Conservation (phyloP, 805 yeast genomes). For the Brettanomyces naardenensis region DNA sequence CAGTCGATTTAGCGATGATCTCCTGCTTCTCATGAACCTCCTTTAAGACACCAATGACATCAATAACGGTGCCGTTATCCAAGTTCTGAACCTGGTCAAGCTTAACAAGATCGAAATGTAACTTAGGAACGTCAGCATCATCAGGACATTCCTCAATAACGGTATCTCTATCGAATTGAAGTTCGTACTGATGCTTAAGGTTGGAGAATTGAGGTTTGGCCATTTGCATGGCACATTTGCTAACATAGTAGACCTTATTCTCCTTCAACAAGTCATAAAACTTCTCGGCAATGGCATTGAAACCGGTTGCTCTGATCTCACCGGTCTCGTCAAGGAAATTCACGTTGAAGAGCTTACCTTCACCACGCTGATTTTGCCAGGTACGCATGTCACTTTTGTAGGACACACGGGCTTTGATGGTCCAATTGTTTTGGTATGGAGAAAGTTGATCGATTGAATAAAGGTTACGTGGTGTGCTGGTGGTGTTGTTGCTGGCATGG, state of each 20-base stretch:
- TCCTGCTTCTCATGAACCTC: conserved; percentile 68
- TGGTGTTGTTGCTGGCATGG: conserved; percentile 11
- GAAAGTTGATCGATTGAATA: conserved; percentile 81
- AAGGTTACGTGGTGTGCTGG: conserved; percentile 31
- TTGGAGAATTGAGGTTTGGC: conserved; percentile 83
- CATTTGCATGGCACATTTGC: conserved; percentile 71
- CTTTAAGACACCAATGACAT: conserved; percentile 81
- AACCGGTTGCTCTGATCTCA: conserved; percentile 93
- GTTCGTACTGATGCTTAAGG: conserved; percentile 82
- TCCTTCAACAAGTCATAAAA: conserved; percentile 72
- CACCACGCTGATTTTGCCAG: conserved; percentile 81
- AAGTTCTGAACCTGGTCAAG: conserved; percentile 57
- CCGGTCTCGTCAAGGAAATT: conserved; percentile 90
- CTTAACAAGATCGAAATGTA: conserved; percentile 68
- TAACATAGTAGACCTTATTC: conserved; percentile 80
- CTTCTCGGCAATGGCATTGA: conserved; percentile 78
- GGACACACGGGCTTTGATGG: conserved; percentile 87
- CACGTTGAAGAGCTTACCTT: conserved; percentile 83
- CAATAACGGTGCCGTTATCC: conserved; percentile 68
- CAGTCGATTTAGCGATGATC: conserved; percentile 79
- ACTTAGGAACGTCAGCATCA: conserved; percentile 64
- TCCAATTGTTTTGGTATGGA: conserved; percentile 88
- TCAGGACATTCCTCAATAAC: conserved; percentile 56
- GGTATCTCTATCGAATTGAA: conserved; percentile 73
- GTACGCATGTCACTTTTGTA: conserved; percentile 81